Conservation (phyloP, 805 yeast species). For the Candida endomychidarum region DNA sequence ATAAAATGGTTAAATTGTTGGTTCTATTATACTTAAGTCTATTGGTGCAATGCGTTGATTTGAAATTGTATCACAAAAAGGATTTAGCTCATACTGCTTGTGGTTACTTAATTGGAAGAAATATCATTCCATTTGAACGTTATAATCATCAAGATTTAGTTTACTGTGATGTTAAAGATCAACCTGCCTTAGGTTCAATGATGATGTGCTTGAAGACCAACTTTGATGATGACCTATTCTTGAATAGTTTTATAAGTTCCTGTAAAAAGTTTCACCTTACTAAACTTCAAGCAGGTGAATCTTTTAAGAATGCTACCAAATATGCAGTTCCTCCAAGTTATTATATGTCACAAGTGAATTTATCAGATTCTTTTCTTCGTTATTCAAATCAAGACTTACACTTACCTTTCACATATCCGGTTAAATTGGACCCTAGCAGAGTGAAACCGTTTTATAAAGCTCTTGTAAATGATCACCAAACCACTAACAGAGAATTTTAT, state of each 20-base stretch:
- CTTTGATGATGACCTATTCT: constrained; percentile 18
- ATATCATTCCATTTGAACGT: constrained; percentile 5
- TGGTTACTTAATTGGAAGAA: constrained; percentile 6
- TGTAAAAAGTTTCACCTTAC: constrained; percentile 26
- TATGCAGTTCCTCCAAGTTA: constrained; percentile 32
- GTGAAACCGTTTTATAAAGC: constrained; percentile 7
- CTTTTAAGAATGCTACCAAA: constrained; percentile 42
- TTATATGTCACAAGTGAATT: constrained; percentile 25
- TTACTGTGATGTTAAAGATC: constrained; percentile 30
- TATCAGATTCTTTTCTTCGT: constrained; percentile 14
- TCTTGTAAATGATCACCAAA: constrained; percentile 18
- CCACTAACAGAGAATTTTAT: constrained; percentile 39
- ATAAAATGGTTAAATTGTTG: background rate
- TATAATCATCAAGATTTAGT: constrained; percentile 4
- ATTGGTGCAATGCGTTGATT: background rate
- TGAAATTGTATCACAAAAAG: constrained; percentile 3
- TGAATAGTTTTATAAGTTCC: constrained; percentile 20
- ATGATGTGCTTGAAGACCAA: constrained; percentile 26
- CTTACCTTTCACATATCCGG: constrained; percentile 24
- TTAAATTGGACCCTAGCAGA: constrained; percentile 28
- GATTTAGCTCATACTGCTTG: constrained; percentile 8
- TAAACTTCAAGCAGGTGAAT: constrained; percentile 26
- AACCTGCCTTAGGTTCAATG: constrained; percentile 40
- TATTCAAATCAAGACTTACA: background rate
- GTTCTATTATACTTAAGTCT: background rate